Evolutionary conservation across 805 yeast genomes (phyloP).

Genomic region (Hanseniaspora vineae): DNA sequence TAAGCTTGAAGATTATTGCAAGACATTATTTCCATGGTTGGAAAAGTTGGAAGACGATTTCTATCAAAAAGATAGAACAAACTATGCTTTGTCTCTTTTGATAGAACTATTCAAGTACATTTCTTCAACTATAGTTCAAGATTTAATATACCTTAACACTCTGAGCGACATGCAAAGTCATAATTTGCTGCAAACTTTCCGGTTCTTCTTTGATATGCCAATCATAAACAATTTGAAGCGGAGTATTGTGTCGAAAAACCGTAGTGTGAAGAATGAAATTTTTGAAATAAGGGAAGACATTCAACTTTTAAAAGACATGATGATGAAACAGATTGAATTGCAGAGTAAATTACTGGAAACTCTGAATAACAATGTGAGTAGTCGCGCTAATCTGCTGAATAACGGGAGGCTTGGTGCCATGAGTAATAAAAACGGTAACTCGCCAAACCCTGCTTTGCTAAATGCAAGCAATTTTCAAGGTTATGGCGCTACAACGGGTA

Average conservation of each 20-base stretch:
- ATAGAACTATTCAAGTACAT: slow-evolving; percentile 22
- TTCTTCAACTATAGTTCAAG: slow-evolving; percentile 19
- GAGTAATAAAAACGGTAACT: not conserved
- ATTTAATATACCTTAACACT: slow-evolving; percentile 12
- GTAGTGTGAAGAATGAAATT: not conserved
- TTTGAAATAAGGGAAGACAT: not conserved
- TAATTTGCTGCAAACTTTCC: not conserved
- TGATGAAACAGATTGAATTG: not conserved
- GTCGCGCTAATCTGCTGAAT: not conserved
- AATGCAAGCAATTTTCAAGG: too few relatives aligned
- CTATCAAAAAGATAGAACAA: slow-evolving; percentile 17
- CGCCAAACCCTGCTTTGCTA: too few relatives aligned
- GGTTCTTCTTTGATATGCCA: not conserved
- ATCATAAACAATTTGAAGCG: not conserved
- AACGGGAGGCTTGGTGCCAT: not conserved
- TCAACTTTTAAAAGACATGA: not conserved
- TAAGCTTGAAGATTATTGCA: not conserved
- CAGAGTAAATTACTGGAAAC: not conserved
- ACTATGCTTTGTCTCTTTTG: slow-evolving; percentile 20
- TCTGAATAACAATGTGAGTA: too few relatives aligned
- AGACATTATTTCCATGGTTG: slow-evolving; percentile 22
- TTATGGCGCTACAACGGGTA: too few relatives aligned
- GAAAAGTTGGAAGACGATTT: slow-evolving; percentile 17
- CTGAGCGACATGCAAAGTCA: not conserved
- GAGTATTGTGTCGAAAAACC: not conserved